These are phyloP conservation scores for Globisporangium iwayamae DNA, from an alignment of 352 stramenopile species.

Conservation along the genomic window DNA sequence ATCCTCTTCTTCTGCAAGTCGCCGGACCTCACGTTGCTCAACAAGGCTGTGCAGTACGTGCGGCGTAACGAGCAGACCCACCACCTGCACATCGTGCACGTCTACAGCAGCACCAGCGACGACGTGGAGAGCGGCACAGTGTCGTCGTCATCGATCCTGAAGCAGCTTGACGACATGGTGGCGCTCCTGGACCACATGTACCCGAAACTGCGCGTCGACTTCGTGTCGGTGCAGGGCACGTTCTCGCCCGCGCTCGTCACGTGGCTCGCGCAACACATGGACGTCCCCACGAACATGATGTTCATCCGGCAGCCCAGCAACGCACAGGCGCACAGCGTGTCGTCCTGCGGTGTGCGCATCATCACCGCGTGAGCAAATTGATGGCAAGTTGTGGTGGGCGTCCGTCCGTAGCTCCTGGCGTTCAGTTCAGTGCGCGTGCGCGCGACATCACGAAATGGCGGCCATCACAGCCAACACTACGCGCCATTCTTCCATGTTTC, in stretches of 20 bases:
- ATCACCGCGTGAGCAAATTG: slow-evolving; percentile 51
- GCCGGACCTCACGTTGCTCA: slow-evolving; percentile 81
- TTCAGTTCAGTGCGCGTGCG: background rate
- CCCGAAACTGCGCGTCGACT: slow-evolving; percentile 78
- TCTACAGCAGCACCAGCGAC: slow-evolving; percentile 24
- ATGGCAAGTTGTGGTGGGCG: no score
- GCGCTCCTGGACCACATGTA: slow-evolving; percentile 82
- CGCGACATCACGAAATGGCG: slow-evolving; percentile 1
- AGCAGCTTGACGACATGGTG: slow-evolving; percentile 36
- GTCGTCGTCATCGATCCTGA: background rate
- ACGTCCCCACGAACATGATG: slow-evolving; percentile 82
- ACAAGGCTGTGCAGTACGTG: slow-evolving; percentile 90
- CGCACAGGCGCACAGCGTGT: slow-evolving; percentile 58
- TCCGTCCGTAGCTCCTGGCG: background rate
- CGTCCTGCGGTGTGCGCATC: slow-evolving; percentile 64
- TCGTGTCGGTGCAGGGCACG: slow-evolving; percentile 50
- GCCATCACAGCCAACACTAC: background rate
- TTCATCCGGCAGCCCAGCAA: slow-evolving; percentile 87
- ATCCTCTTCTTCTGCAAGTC: slow-evolving; percentile 89
- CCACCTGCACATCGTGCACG: slow-evolving; percentile 82
- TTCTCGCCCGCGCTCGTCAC: slow-evolving; percentile 68
- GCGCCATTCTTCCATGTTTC: background rate
- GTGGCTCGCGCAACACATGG: slow-evolving; percentile 61
- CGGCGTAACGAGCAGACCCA: slow-evolving; percentile 83
- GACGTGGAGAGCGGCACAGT: background rate